Conservation (phyloP, 1,139 yeast species). For the Spencermartinsiella ligniputridi region DNA sequence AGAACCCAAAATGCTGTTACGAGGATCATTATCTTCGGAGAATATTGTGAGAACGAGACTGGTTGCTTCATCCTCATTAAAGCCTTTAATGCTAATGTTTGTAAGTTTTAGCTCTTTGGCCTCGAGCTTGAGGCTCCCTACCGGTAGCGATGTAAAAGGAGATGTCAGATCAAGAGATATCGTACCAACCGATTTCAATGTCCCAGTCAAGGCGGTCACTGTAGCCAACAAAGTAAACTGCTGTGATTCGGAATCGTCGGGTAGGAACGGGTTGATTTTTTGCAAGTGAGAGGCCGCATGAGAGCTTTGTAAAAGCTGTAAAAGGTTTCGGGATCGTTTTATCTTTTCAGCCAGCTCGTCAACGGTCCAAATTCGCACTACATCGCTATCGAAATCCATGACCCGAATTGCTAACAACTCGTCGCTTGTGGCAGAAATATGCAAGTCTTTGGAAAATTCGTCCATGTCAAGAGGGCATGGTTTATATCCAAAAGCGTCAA, state of each 20-base stretch:
- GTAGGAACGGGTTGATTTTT: neutral
- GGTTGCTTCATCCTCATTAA: conserved; percentile 12
- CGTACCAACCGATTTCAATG: neutral
- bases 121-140: neutral
- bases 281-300: conserved; percentile 3
- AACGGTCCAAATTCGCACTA: conserved; percentile 15
- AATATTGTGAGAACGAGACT: conserved; percentile 9
- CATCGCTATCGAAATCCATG: conserved; percentile 17
- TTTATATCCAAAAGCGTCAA: conserved; percentile 14
- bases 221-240: neutral
- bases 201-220: neutral
- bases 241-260: neutral
- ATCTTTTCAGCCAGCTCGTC: conserved; percentile 4
- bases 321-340: neutral
- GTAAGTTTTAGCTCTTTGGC: neutral
- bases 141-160: conserved; percentile 10
- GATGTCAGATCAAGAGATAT: conserved; percentile 10
- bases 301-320: conserved; percentile 6
- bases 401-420: conserved; percentile 20
- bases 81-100: conserved; percentile 3
- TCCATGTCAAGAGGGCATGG: conserved; percentile 8
- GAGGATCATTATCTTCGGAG: neutral
- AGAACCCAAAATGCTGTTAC: neutral
- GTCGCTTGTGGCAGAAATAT: conserved; percentile 4
- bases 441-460: conserved; percentile 11